Percentiles rank a stretch among this genome's conserved stretches.
Conservation (phyloP, 2,329 filamentous ascomycete genomes). For the Alternaria longipes region DNA sequence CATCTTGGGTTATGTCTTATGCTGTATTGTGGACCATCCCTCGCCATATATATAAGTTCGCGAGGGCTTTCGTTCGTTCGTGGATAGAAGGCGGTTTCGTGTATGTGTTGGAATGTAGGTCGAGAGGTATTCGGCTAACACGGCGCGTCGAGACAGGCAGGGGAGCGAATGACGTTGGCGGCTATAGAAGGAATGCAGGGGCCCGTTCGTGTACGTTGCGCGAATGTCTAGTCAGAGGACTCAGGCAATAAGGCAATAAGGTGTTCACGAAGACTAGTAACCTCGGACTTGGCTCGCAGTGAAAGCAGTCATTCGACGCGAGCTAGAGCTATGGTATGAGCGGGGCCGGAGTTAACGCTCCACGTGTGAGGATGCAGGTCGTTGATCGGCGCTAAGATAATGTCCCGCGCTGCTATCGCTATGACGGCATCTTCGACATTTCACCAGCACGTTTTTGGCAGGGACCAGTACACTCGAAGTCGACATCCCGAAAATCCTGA, state of each 20-base stretch:
- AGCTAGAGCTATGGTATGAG: conserved; percentile 17
- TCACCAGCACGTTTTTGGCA: background rate
- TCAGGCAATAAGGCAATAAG: background rate
- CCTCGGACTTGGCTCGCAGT: conserved; percentile 1
- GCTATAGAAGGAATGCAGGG: conserved; percentile 9
- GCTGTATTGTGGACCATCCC: conserved; percentile 26
- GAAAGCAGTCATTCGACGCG: conserved; percentile 12
- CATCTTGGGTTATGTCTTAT: conserved; percentile 36
- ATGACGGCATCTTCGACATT: conserved; percentile 32
- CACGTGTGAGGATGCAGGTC: conserved; percentile 27
- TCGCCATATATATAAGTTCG: conserved; percentile 8
- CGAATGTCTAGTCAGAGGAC: background rate
- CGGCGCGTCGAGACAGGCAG: conserved; percentile 20
- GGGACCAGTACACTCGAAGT: background rate
- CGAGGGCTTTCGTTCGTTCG: background rate
- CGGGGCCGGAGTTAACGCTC: conserved; percentile 23
- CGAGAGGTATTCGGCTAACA: conserved; percentile 10
- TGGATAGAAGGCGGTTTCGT: background rate
- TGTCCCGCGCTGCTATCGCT: conserved; percentile 24
- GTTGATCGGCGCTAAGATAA: conserved; percentile 17
- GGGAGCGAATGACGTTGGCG: conserved; percentile 23
- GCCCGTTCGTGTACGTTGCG: background rate
- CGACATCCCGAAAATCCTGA: background rate
- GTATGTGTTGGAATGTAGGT: conserved; percentile 2
- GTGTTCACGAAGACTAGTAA: background rate